Conservation (phyloP, 2,329 filamentous ascomycete genomes). For the Celoporthe dispersa region DNA sequence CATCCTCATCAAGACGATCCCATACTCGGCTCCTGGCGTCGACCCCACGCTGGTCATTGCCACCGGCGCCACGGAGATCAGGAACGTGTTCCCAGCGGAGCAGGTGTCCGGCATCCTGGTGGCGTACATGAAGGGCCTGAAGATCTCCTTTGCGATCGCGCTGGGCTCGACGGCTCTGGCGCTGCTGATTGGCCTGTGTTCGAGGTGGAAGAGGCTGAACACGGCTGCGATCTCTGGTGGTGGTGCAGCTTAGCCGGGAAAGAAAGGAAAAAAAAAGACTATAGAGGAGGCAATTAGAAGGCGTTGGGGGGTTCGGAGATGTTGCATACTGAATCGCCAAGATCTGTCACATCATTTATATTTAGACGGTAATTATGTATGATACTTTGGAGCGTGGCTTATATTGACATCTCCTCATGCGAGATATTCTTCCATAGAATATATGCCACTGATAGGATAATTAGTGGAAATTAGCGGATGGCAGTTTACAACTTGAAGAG, state of each 20-base stretch:
- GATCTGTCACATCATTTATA: background rate
- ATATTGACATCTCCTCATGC: background rate
- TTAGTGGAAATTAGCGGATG: background rate
- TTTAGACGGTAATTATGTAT: background rate
- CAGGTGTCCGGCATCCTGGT: conserved; percentile 54
- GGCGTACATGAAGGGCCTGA: conserved; percentile 53
- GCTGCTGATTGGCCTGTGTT: conserved; percentile 8
- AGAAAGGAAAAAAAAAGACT: background rate
- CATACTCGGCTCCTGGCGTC: conserved; percentile 36
- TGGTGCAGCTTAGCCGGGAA: background rate
- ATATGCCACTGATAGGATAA: background rate
- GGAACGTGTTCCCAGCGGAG: conserved; percentile 47
- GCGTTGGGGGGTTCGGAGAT: background rate
- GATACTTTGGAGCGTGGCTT: background rate
- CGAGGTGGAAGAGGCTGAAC: conserved; percentile 27
- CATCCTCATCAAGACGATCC: conserved; percentile 38
- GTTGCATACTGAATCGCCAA: background rate
- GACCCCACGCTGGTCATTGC: conserved; percentile 37
- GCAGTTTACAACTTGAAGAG: background rate
- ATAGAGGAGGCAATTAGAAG: background rate
- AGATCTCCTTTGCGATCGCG: conserved; percentile 21
- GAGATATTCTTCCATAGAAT: background rate
- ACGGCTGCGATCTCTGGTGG: conserved; percentile 18
- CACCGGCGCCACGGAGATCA: conserved; percentile 55
- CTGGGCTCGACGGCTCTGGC: conserved; percentile 17